These are phyloP conservation scores for Vitis rupestris DNA, from an alignment of 164 flowering plant genomes.

Conservation along the genomic window DNA sequence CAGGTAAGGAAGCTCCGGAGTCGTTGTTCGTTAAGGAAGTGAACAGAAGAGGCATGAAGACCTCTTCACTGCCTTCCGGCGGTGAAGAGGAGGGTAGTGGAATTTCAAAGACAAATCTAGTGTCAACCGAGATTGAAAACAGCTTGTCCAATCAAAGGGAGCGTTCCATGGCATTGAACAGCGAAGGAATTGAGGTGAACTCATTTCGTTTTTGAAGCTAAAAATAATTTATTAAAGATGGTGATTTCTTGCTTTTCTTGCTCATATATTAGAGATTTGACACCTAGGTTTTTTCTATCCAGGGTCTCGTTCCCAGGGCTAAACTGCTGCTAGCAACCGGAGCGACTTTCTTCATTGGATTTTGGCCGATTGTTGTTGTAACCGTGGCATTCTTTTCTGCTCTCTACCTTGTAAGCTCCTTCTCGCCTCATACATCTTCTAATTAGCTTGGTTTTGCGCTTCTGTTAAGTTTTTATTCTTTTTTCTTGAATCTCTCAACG, in stretches of 20 bases:
- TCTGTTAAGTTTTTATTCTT: too few species aligned
- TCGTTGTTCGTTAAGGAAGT: neutral
- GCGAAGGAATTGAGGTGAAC: slow-evolving; percentile 6
- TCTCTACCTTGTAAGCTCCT: slow-evolving; percentile 2
- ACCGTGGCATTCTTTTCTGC: slow-evolving; percentile 1
- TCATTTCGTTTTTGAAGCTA: too few species aligned
- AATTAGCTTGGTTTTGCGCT: neutral
- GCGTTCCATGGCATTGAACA: slow-evolving; percentile 4
- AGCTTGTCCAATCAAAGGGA: slow-evolving; percentile 4
- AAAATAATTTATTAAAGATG: too few species aligned
- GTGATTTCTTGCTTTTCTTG: neutral
- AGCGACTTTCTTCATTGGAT: neutral
- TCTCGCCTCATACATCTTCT: too few species aligned
- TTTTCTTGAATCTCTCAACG: too few species aligned
- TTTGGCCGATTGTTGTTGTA: neutral
- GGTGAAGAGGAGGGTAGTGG: neutral
- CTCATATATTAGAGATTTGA: neutral
- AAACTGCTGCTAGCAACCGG: slow-evolving; percentile 1
- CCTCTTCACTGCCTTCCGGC: neutral
- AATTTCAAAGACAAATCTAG: neutral
- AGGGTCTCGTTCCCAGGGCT: slow-evolving; percentile 3
- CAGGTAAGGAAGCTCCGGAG: slow-evolving; percentile 2
- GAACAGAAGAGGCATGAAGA: neutral
- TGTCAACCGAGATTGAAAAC: slow-evolving; percentile 1
- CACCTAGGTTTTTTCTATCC: neutral